Conservation (phyloP, 2,329 filamentous ascomycete species). For the Leptographium radiaticola region DNA sequence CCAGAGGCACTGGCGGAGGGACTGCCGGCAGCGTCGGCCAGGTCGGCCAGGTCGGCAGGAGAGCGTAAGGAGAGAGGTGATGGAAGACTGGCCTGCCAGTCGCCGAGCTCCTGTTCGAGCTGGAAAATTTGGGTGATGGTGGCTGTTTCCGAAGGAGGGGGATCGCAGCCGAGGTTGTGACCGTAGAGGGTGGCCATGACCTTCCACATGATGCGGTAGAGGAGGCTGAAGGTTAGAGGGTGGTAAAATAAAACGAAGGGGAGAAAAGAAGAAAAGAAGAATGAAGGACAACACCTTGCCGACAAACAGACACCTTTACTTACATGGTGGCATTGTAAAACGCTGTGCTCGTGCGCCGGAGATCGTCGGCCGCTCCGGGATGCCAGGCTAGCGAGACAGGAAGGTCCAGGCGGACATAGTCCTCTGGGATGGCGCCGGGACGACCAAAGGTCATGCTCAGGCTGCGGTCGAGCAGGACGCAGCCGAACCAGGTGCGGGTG, state of each 20-base stretch:
- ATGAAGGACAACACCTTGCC: neutral
- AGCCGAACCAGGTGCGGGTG: constrained; percentile 35
- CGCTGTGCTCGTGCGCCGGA: neutral
- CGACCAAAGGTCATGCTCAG: constrained; percentile 39
- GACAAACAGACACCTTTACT: constrained; percentile 1
- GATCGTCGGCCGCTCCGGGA: neutral
- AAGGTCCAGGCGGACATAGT: constrained; percentile 25
- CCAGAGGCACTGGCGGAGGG: constrained; percentile 2
- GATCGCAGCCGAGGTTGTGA: constrained; percentile 26
- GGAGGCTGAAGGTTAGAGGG: neutral
- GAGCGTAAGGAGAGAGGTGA: constrained; percentile 10
- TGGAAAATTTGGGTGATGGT: constrained; percentile 22
- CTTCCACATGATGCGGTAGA: constrained; percentile 21
- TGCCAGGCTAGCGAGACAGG: constrained; percentile 12
- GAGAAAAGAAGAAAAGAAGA: neutral
- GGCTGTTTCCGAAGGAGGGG: constrained; percentile 13
- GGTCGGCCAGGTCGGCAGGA: neutral
- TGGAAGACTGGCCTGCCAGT: constrained; percentile 24
- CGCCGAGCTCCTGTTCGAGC: constrained; percentile 23
- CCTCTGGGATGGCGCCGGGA: constrained; percentile 30
- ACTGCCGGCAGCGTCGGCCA: neutral
- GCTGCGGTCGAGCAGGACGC: constrained; percentile 29
- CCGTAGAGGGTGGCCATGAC: constrained; percentile 19
- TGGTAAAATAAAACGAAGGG: too few relatives aligned
- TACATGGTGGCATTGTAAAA: constrained; percentile 24